Base-by-base conservation (phyloP, 2,329 filamentous ascomycete species). In the Neopestalotiopsis clavispora region DNA sequence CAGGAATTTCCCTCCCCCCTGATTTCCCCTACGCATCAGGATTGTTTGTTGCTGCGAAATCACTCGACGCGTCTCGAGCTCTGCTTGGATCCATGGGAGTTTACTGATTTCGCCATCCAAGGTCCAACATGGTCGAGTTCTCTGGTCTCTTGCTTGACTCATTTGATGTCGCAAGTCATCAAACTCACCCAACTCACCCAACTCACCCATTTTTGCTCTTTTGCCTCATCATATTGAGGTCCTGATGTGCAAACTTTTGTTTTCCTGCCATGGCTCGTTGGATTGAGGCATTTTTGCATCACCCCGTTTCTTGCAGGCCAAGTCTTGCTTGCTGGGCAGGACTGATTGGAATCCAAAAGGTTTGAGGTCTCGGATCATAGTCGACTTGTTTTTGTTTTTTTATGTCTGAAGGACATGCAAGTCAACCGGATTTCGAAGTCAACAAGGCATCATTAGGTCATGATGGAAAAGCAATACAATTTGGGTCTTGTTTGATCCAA, bases 61-160 rank as follows among this genome's bases (percentile, higher is more conserved):
- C 65, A 66, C 65, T 59, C 65, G 56, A 66, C 61, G 61, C 61
- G 61, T 32, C 58, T 34, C 58, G 17, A 32, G n/a, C 13, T n/a
- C 42, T 49, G 42, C n/a, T n/a, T 49, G 13, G 42, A n/a, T 28
- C 42, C 42, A 7, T 49, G 42, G 20, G 12, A 61, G 58, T 38
- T 14, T 28, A n/a, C 32, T 61, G 58, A 34, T 61, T 61, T 61
- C 58, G 58, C 58, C 20, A 61, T 49, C 42, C 42, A 49, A n/a
- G 42, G 42, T 49, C 42, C 42, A 49, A 13, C n/a, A 49, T 49
- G 42, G 42, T 49, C 42, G 4, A 7, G 42, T 49, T 49, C 42
- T 49, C 42, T 49, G 23, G 23, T 49, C 13, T 49, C 14, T 49
- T 49, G 42, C 12, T n/a, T 49, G n/a, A 49, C 42, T 49, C 42